Percentiles rank a stretch among this genome's conserved stretches.
phyloP scores from a whole-genome alignment of 2,329 filamentous ascomycete species.

The Ophiostoma sp. region DNA sequence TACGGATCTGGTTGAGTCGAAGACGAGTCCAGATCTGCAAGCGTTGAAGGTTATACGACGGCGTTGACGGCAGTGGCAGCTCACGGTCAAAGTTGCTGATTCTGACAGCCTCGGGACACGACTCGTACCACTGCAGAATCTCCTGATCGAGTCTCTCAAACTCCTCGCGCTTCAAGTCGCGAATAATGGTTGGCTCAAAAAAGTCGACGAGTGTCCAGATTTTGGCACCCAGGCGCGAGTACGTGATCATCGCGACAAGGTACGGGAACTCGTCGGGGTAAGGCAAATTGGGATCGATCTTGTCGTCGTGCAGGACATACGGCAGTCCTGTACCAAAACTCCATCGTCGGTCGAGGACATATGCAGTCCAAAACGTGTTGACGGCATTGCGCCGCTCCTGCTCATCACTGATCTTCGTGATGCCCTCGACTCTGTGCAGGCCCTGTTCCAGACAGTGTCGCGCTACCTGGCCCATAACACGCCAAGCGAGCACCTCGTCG shows the following conservation, averaged over 20 bases:
- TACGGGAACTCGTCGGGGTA: slow-evolving; percentile 65
- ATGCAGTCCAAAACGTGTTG: slow-evolving; percentile 47
- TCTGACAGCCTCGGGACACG: slow-evolving; percentile 57
- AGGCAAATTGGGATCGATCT: slow-evolving; percentile 45
- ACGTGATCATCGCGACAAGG: slow-evolving; percentile 76
- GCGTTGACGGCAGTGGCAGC: slow-evolving; percentile 46
- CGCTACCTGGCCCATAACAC: slow-evolving; percentile 75
- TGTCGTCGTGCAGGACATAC: slow-evolving; percentile 44
- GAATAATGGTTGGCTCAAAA: slow-evolving; percentile 54
- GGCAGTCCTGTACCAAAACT: slow-evolving; percentile 48
- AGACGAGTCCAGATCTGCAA: slow-evolving; percentile 80
- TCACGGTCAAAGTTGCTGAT: slow-evolving; percentile 54
- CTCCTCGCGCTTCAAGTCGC: slow-evolving; percentile 64
- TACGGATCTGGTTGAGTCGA: slow-evolving; percentile 63
- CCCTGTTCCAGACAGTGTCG: slow-evolving; percentile 45
- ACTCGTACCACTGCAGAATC: slow-evolving; percentile 79
- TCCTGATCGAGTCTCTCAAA: slow-evolving; percentile 78
- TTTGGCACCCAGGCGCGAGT: slow-evolving; percentile 75
- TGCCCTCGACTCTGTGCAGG: slow-evolving; percentile 47
- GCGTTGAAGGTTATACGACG: slow-evolving; percentile 62
- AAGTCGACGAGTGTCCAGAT: slow-evolving; percentile 78
- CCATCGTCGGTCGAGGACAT: slow-evolving; percentile 48
- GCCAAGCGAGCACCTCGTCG: slow-evolving; percentile 80
- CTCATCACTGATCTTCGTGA: slow-evolving; percentile 36
- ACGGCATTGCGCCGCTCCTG: slow-evolving; percentile 33